Percentiles rank a stretch among this genome's conserved stretches.
These are phyloP conservation scores for Solanum hybrid DNA, from an alignment of 305 asterid genomes.

Conservation along the genomic window DNA sequence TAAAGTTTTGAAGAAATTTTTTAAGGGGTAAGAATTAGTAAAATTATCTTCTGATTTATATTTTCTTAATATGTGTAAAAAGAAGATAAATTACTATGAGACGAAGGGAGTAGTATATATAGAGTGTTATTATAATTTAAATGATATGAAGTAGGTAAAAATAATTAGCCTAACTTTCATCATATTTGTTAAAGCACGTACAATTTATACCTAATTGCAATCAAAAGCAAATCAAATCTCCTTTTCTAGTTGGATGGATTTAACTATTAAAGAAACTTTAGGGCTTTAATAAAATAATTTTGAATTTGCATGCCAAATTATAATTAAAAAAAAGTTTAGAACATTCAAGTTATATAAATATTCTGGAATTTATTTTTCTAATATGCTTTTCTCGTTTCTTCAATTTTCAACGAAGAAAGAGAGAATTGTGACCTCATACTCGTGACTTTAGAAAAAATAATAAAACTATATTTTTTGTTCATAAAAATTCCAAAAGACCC, in stretches of 20 bases:
- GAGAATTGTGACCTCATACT: neutral
- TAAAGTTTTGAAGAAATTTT: too few species aligned
- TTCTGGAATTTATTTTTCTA: neutral
- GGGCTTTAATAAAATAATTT: neutral
- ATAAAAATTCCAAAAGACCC: neutral
- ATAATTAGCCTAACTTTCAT: conserved; percentile 17
- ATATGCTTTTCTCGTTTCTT: neutral
- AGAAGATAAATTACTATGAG: neutral
- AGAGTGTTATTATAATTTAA: neutral
- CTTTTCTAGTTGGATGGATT: conserved; percentile 17
- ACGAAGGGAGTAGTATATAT: neutral
- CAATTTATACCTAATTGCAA: conserved; percentile 24
- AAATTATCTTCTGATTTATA: too few species aligned
- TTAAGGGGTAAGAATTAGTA: neutral
- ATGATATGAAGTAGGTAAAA: conserved; percentile 25
- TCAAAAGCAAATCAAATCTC: conserved; percentile 13
- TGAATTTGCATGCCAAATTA: neutral
- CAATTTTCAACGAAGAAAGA: neutral
- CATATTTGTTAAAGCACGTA: conserved; percentile 21
- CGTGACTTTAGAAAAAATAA: neutral
- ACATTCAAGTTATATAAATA: neutral
- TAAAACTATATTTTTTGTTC: neutral
- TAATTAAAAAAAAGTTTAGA: neutral
- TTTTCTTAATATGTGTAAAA: neutral
- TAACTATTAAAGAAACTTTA: conserved; percentile 11